Evolutionary conservation across 2,329 filamentous ascomycete species (phyloP).

Genomic region (Diaporthe humulicola): DNA sequence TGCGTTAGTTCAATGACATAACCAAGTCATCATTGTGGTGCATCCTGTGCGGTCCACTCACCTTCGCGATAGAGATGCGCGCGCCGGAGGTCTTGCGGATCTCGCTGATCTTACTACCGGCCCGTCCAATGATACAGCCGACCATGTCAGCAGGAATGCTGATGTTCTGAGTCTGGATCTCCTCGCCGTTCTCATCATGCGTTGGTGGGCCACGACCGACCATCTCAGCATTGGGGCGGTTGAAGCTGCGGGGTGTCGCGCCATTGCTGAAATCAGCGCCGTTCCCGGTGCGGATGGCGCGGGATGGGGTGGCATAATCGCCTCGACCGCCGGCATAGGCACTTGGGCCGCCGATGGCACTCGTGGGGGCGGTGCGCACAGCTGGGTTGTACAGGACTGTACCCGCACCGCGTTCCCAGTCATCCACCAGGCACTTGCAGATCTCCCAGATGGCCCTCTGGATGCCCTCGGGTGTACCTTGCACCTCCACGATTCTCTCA

Average conservation of each 20-base stretch:
- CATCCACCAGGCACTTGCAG: conserved; percentile 97
- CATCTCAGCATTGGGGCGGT: conserved; percentile 85
- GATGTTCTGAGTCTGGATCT: conserved; percentile 99
- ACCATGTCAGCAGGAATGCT: conserved; percentile 99
- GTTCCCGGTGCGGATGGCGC: conserved; percentile 95
- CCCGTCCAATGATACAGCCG: conserved; percentile 97
- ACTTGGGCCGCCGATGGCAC: conserved; percentile 66
- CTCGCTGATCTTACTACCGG: conserved; percentile 97
- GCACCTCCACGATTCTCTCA: conserved; percentile 96
- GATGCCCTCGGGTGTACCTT: conserved; percentile 94
- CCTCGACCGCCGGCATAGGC: conserved; percentile 61
- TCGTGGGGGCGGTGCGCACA: conserved; percentile 80
- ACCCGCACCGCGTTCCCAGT: conserved; percentile 96
- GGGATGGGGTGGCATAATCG: conserved; percentile 72
- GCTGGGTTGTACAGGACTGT: conserved; percentile 98
- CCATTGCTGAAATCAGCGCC: conserved; percentile 97
- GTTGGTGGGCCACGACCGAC: conserved; percentile 85
- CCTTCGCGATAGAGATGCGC: conserved; percentile 97
- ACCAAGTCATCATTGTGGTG: background rate
- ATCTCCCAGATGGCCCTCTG: conserved; percentile 99
- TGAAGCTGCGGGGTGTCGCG: conserved; percentile 72
- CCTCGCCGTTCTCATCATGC: conserved; percentile 95
- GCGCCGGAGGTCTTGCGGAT: conserved; percentile 97
- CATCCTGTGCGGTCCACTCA: conserved; percentile 47
- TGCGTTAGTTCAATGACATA: conserved; percentile 40